Evolutionary conservation across 306 rosid genomes (phyloP).

Genomic region (Cucurbita argyrosperma): DNA sequence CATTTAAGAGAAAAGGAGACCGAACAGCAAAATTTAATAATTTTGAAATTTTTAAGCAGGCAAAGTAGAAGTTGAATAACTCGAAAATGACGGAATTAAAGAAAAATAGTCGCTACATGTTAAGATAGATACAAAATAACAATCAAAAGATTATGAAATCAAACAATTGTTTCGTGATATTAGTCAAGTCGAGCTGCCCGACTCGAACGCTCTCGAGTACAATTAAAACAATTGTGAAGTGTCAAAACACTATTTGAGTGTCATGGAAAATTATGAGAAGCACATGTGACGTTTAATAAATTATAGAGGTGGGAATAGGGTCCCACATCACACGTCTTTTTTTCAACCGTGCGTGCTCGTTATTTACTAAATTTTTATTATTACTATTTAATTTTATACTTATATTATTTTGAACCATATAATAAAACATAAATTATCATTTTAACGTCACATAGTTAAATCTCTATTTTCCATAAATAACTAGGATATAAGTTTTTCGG

Average conservation of each 20-base stretch:
- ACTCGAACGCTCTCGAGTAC: neutral
- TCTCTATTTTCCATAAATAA: too few species aligned
- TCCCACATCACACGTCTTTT: neutral
- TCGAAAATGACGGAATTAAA: neutral
- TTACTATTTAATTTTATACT: too few species aligned
- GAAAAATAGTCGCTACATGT: neutral
- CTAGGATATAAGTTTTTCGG: too few species aligned
- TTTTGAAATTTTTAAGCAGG: neutral
- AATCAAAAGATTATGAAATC: neutral
- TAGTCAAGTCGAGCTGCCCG: neutral
- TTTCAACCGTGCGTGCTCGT: neutral
- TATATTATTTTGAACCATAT: too few species aligned
- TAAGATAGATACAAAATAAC: neutral
- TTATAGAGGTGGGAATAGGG: neutral
- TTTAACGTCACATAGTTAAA: too few species aligned
- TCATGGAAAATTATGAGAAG: neutral
- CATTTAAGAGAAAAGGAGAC: neutral
- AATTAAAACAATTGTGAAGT: neutral
- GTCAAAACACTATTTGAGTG: neutral
- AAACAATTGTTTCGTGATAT: neutral
- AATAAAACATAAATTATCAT: too few species aligned
- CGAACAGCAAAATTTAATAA: neutral
- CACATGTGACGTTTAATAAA: conserved; percentile 2
- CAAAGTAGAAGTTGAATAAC: neutral
- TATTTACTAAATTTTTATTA: too few species aligned